Conservation (phyloP, 257 asterid genomes). For the Solanum pinnatisectum region DNA sequence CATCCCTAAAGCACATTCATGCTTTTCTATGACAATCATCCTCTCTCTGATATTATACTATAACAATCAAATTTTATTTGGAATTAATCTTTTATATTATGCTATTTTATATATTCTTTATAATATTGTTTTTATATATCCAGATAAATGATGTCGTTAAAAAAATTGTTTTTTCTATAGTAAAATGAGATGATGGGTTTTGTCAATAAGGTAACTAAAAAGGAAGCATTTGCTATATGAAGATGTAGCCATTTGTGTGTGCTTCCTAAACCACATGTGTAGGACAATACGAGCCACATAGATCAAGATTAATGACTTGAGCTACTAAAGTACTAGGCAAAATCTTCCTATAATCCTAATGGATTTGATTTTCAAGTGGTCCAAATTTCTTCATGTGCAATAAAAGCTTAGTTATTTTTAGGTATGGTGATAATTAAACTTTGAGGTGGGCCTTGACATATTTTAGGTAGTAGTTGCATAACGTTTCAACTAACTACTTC, state of each 20-base stretch:
- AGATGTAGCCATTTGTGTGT: not conserved
- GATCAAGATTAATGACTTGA: not conserved
- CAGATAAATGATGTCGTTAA: not conserved
- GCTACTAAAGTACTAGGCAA: not conserved
- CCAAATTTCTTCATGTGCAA: not conserved
- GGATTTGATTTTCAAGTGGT: not conserved
- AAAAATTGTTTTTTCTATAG: not conserved
- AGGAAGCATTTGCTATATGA: not conserved
- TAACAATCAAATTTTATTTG: not conserved
- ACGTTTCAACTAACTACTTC: not conserved
- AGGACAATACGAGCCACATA: not conserved
- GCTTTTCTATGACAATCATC: not conserved
- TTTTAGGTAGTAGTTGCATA: not conserved
- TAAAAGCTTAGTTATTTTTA: not conserved
- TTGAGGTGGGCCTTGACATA: not conserved
- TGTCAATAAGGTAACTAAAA: not conserved
- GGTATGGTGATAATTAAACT: not conserved
- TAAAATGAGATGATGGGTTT: not conserved
- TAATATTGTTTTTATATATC: not conserved
- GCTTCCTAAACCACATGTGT: not conserved
- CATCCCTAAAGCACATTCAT: not conserved
- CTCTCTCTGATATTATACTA: not conserved
- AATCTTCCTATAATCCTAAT: not conserved
- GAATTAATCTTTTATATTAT: not conserved
- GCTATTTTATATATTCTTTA: not conserved